Evolutionary conservation across 257 asterid genomes (phyloP), one percentile per base, ranked within the genome.

Genomic region (Primulina tabacum): DNA sequence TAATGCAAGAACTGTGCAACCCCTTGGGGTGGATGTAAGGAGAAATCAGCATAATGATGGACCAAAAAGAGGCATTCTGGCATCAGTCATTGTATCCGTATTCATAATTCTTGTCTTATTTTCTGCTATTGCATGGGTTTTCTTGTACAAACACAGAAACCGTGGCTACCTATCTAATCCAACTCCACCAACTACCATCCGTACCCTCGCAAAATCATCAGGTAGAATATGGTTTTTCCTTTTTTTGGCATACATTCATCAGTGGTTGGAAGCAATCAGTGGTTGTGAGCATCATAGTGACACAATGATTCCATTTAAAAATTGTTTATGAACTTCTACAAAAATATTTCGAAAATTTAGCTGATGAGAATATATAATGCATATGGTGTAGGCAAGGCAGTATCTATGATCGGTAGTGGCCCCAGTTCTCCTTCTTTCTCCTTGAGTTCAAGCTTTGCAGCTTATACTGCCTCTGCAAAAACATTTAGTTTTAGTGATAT

Each of bases 21-120:
- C 98, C 47, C 82, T 89, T 32, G 97, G 98, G 66, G 96, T 90
- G 67, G 98, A 93, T 72, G 84, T 91, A 71, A 77, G 76, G 53
- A 67, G 85, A 78, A 70, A 78, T 57, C 86, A 79, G 70, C 92
- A 86, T 71, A 81, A 73, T 60, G 80, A 55, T 16, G 86, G 93
- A 80, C 85, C 77, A 18, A 87, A 71, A 64, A 70, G 86, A 75
- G 80, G 89, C 76, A 74, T 86, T 63, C 71, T 90, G 43, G 92
- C 89, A 33, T 82, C 83, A 71, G 83, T 87, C 55, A 73, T 85
- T 59, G 53, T 93, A 78, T 90, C 96, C 29, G 84, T 89, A 63
- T 85, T 86, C 12, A 71, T 84, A 47, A 85, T 82, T 73, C 65
- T 85, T 69, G 65, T 86, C 76, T 76, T 93, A 50, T 69, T 82